These are phyloP conservation scores for Crataegus laevigata DNA, from an alignment of 306 rosid genomes.

Conservation along the genomic window DNA sequence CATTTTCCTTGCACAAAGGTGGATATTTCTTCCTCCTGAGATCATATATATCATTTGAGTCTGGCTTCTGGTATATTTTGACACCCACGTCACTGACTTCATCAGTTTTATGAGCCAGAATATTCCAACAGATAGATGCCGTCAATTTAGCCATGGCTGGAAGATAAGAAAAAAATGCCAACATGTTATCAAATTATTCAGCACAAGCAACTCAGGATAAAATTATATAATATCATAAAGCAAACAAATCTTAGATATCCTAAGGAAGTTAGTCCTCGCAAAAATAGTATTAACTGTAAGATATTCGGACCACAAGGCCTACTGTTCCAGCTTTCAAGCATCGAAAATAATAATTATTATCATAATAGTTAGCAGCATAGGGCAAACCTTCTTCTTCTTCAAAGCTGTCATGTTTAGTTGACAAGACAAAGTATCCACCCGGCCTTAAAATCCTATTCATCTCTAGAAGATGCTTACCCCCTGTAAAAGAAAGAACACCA, in stretches of 20 bases:
- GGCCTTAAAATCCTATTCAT: conserved; percentile 89
- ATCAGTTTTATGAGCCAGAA: conserved; percentile 89
- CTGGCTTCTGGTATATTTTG: conserved; percentile 88
- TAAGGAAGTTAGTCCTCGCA: background rate
- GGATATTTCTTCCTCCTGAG: conserved; percentile 83
- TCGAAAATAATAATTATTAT: background rate
- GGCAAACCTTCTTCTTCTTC: conserved; percentile 89
- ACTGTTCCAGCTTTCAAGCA: background rate
- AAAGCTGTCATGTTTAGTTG: conserved; percentile 65
- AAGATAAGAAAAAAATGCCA: conserved; percentile 17
- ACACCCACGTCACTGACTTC: conserved; percentile 80
- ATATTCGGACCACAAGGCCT: background rate
- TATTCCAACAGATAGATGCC: conserved; percentile 88
- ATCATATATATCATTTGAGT: conserved; percentile 65
- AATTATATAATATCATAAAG: background rate
- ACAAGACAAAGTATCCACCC: conserved; percentile 77
- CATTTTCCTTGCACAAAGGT: conserved; percentile 81
- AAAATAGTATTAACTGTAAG: background rate
- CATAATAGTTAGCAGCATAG: background rate
- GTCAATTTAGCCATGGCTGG: conserved; percentile 67
- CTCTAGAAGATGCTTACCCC: conserved; percentile 85
- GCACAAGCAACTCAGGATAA: background rate
- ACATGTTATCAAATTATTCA: background rate
- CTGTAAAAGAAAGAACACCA: conserved; percentile 29
- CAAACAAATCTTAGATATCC: background rate